Conservation (phyloP, 345 rosid species). For the Camelina hispida region DNA sequence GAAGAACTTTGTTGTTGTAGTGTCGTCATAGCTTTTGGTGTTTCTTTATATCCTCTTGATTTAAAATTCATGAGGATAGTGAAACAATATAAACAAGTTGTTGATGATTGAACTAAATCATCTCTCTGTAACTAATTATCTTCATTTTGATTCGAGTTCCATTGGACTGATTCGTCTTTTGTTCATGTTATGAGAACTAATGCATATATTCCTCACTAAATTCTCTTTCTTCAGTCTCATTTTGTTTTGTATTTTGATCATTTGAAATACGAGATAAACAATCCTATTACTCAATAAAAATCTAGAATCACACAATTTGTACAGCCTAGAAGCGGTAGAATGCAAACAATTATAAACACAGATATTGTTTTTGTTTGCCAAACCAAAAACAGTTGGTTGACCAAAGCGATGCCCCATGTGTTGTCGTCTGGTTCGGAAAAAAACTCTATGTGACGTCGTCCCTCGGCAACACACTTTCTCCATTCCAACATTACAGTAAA, state of each 20-base stretch:
- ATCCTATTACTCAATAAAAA: neutral
- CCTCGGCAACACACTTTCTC: constrained; percentile 19
- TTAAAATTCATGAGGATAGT: neutral
- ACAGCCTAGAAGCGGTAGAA: constrained; percentile 16
- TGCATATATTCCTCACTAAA: too few relatives aligned
- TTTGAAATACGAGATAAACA: neutral
- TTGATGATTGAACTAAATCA: constrained; percentile 19
- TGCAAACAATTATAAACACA: constrained; percentile 5
- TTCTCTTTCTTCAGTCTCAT: neutral
- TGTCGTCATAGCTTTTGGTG: constrained; percentile 25
- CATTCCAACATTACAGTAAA: constrained; percentile 3
- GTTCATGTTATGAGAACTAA: too few relatives aligned
- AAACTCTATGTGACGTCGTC: constrained; percentile 15
- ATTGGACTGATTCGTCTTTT: neutral
- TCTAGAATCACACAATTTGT: constrained; percentile 3
- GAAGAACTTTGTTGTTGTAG: constrained; percentile 32
- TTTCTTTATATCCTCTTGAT: constrained; percentile 26
- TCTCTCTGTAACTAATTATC: constrained; percentile 27
- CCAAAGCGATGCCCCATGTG: too few relatives aligned
- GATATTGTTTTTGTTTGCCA: neutral
- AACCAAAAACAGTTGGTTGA: neutral
- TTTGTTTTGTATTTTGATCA: neutral
- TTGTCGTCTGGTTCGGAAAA: too few relatives aligned
- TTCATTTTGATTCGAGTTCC: constrained; percentile 5
- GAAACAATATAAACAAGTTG: neutral